A percentile compares a stretch with the other conserved stretches of the same genome.
Evolutionary conservation across 371 early-diverging fungal species (phyloP).

Genomic region (Circinella minor): DNA sequence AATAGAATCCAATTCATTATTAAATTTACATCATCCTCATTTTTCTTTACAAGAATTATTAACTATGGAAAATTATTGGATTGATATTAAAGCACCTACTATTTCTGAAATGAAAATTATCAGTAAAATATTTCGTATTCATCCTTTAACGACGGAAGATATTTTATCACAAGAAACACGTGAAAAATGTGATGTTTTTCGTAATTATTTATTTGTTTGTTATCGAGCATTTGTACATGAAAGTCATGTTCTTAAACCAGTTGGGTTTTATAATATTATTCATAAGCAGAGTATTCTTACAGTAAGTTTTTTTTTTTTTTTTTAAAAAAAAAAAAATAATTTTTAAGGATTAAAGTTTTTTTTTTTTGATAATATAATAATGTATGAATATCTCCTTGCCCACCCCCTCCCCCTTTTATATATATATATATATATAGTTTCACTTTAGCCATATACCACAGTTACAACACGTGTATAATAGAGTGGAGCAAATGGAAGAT

Average conservation of each 20-base stretch:
- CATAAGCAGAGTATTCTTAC: conserved; percentile 57
- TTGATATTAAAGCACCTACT: conserved; percentile 85
- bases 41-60: conserved; percentile 49
- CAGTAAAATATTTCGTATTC: conserved; percentile 67
- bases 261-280: conserved; percentile 85
- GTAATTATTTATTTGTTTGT: conserved; percentile 87
- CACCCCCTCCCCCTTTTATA: conserved; percentile 3
- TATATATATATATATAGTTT: conserved; percentile 35
- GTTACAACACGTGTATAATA: conserved; percentile 56
- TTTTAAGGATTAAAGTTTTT: not conserved
- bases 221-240: conserved; percentile 80
- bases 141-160: conserved; percentile 92
- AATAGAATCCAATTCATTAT: conserved; percentile 24
- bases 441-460: conserved; percentile 61
- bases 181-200: conserved; percentile 91
- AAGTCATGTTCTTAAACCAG: conserved; percentile 67
- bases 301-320: conserved; percentile 29
- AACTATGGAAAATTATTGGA: conserved; percentile 79
- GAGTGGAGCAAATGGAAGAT: conserved; percentile 63
- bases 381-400: not conserved
- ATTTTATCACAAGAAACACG: conserved; percentile 85
- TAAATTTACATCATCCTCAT: conserved; percentile 24
- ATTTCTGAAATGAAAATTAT: conserved; percentile 77
- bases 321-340: not conserved
- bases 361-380: too few species aligned